phyloP scores from a whole-genome alignment of 345 rosid genomes.

The Brassica rapa region DNA sequence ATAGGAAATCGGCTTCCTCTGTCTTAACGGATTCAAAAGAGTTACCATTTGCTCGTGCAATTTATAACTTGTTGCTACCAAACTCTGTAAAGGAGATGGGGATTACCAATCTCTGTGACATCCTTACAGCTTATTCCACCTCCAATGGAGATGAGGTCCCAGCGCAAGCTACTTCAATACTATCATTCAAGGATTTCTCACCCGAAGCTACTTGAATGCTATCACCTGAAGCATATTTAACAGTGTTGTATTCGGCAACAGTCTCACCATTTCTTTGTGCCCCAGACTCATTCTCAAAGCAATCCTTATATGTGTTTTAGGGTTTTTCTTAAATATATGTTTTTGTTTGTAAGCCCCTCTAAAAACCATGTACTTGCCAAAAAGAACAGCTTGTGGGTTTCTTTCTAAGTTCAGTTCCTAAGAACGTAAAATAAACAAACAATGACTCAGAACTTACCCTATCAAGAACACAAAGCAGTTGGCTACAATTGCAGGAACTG shows the following conservation, averaged over 20 bases:
- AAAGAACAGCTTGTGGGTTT: neutral
- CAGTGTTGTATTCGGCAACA: slow-evolving; percentile 6
- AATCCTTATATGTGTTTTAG: slow-evolving; percentile 70
- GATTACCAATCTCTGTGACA: no score
- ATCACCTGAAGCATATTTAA: neutral
- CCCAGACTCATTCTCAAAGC: slow-evolving; percentile 13
- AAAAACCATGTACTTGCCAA: slow-evolving; percentile 72
- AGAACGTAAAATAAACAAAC: neutral
- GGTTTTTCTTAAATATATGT: slow-evolving; percentile 82
- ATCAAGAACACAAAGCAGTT: slow-evolving; percentile 66
- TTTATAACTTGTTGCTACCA: no score
- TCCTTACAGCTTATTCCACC: no score
- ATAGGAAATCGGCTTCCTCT: no score
- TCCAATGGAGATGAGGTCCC: slow-evolving; percentile 20
- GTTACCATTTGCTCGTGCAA: no score
- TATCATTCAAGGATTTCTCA: slow-evolving; percentile 10
- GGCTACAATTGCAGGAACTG: slow-evolving; percentile 54
- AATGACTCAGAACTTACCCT: slow-evolving; percentile 57
- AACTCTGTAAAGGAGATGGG: no score
- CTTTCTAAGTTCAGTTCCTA: neutral
- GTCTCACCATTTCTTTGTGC: slow-evolving; percentile 24
- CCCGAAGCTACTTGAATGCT: no score
- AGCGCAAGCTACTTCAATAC: neutral
- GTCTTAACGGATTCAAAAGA: no score
- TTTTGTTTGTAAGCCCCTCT: slow-evolving; percentile 95